Conservation (phyloP, 805 yeast species). For the Yarrowia hollandica region DNA sequence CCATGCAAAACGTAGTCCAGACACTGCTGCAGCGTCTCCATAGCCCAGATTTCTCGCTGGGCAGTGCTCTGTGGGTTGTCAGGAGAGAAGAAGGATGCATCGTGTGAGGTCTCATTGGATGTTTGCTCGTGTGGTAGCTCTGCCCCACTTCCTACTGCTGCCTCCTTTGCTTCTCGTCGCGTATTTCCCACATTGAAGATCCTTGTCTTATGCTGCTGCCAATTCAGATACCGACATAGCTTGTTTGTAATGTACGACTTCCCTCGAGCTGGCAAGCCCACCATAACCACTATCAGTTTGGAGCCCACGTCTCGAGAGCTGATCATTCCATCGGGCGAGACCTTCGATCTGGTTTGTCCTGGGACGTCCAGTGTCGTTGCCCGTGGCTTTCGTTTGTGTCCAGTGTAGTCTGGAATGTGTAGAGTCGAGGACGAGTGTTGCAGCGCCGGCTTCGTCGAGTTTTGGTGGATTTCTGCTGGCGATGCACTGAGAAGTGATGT, state of each 20-base stretch:
- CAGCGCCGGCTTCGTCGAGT: neutral
- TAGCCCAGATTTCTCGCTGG: slow-evolving; percentile 92
- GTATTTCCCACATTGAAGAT: slow-evolving; percentile 97
- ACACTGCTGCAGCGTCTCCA: slow-evolving; percentile 79
- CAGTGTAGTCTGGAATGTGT: slow-evolving; percentile 1
- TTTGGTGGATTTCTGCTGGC: neutral
- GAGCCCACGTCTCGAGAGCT: slow-evolving; percentile 65
- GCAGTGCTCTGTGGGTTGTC: slow-evolving; percentile 62
- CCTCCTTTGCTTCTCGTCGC: slow-evolving; percentile 61
- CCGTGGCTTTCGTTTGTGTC: slow-evolving; percentile 39
- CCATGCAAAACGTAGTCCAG: slow-evolving; percentile 78
- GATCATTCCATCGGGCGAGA: slow-evolving; percentile 63
- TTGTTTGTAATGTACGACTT: slow-evolving; percentile 92
- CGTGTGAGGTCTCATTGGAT: slow-evolving; percentile 48
- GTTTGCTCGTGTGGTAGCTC: neutral
- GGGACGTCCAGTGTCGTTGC: slow-evolving; percentile 90
- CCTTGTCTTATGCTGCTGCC: slow-evolving; percentile 88
- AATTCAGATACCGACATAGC: slow-evolving; percentile 82
- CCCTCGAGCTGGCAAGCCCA: slow-evolving; percentile 92
- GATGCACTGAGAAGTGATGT: neutral
- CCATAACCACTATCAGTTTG: slow-evolving; percentile 91
- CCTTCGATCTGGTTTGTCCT: slow-evolving; percentile 80
- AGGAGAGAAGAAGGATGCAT: slow-evolving; percentile 85
- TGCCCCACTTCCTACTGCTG: slow-evolving; percentile 6
- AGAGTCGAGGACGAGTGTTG: slow-evolving; percentile 20